Evolutionary conservation across 2,329 filamentous ascomycete species (phyloP).

Genomic region (Macrophomina tecta): DNA sequence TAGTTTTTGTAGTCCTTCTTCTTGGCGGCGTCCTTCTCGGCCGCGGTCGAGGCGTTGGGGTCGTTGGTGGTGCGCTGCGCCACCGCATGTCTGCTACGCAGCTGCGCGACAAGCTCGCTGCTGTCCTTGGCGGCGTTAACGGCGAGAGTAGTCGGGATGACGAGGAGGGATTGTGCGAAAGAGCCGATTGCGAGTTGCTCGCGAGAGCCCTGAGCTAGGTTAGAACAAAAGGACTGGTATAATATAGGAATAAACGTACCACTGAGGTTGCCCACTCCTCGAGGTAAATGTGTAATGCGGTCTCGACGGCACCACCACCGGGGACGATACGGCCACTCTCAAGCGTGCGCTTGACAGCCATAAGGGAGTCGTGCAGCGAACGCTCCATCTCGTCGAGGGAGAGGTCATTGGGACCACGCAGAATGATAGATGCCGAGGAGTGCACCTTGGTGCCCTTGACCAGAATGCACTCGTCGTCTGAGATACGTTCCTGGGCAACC

Average conservation of each 20-base stretch:
- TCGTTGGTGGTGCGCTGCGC: conserved; percentile 93
- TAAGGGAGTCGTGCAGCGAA: conserved; percentile 95
- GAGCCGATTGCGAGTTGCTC: conserved; percentile 98
- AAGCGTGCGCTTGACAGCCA: conserved; percentile 93
- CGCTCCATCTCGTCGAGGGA: conserved; percentile 99
- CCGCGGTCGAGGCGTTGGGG: conserved; percentile 61
- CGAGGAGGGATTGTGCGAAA: conserved; percentile 91
- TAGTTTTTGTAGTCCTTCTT: conserved; percentile 99
- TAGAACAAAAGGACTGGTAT: neutral
- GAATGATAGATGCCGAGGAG: conserved; percentile 92
- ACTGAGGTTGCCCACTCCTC: conserved; percentile 99
- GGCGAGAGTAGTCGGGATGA: conserved; percentile 94
- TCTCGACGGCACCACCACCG: conserved; percentile 95
- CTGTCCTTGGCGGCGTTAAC: conserved; percentile 97
- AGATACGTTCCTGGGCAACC: conserved; percentile 97
- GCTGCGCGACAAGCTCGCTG: conserved; percentile 91
- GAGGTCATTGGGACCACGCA: conserved; percentile 94
- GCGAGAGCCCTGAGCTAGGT: conserved; percentile 69
- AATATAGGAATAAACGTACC: conserved; percentile 53
- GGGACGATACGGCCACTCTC: conserved; percentile 97
- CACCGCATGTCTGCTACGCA: conserved; percentile 90
- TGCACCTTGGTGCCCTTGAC: conserved; percentile 95
- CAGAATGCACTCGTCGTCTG: conserved; percentile 97
- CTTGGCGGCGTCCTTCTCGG: conserved; percentile 87
- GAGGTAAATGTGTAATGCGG: conserved; percentile 97